Evolutionary conservation across 2,329 filamentous ascomycete genomes (phyloP), one percentile per base, ranked within the genome.

Genomic region (Aspergillus tubingensis): DNA sequence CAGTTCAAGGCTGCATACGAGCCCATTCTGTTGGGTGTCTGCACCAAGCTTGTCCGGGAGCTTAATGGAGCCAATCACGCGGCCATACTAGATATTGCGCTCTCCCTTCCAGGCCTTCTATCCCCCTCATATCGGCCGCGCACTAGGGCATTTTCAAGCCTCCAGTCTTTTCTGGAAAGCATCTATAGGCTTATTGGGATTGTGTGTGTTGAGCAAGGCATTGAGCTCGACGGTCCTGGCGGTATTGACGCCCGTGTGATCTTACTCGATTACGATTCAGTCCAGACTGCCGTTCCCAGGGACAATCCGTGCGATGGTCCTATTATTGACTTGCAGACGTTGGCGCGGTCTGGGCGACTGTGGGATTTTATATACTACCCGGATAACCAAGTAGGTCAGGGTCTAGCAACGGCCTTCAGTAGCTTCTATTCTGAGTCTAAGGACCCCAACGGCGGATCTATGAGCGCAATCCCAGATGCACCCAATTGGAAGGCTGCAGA

Each of bases 171-270:
- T 5, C 78, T 97, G 21, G 90, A 90, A 2, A 85, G 85, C 25
- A 73, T 96, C 23, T 98, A 98, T 81, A 87, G 88, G 68, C 83
- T 97, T 53, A 80, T 95, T 58, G 89, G 89, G 36, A 79, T 88
- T 49, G 81, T 91, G n/a, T 91, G 89, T 63, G 85, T 88, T 11
- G 82, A 86, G 65, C 80, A 85, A 51, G 80, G 79, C 79, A 78
- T 88, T 74, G 78, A 91, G 75, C 73, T 91, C 76, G 81, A 85
- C 79, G 85, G 86, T 38, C 83, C 86, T 0, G 87, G 87, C 49
- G 89, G 91, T 23, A 85, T 96, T 15, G 92, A 97, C 76, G 83
- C 86, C 1, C 86, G 92, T 4, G 79, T 96, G 15, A 70, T 96
- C 27, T 82, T 96, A 32, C 77, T 96, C 41, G 86, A 92, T 63